Evolutionary conservation across 2,329 filamentous ascomycete species (phyloP).

Genomic region (Mycosphaerella sp.): DNA sequence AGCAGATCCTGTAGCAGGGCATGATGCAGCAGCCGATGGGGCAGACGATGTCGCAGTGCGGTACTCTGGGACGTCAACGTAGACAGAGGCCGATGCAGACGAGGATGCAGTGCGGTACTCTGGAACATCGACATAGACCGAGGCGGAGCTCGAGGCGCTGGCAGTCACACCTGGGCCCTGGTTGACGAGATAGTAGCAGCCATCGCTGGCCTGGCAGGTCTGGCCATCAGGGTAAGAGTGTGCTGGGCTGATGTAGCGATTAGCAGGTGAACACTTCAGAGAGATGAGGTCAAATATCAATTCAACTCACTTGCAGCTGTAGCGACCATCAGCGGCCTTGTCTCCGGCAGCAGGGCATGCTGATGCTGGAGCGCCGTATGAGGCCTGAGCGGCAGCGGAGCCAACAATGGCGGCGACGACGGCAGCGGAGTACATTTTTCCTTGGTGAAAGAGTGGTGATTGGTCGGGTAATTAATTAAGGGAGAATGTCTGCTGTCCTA

Average conservation of each 20-base stretch:
- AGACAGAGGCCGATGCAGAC: background rate
- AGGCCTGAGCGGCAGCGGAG: background rate
- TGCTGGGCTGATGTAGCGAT: slow-evolving; percentile 1
- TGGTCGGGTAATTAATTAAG: background rate
- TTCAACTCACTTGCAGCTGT: slow-evolving; percentile 9
- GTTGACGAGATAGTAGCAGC: slow-evolving; percentile 10
- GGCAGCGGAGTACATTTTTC: background rate
- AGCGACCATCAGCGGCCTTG: slow-evolving; percentile 1
- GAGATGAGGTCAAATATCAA: background rate
- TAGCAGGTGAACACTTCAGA: background rate
- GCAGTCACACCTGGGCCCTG: slow-evolving; percentile 5
- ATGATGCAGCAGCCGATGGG: background rate
- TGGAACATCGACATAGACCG: background rate
- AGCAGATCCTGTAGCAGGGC: background rate
- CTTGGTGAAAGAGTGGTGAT: background rate
- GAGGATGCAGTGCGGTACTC: background rate
- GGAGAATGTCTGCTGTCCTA: background rate
- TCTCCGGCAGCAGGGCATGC: slow-evolving; percentile 5
- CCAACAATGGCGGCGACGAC: background rate
- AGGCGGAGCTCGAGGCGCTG: background rate
- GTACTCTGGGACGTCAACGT: background rate
- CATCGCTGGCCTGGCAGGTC: slow-evolving; percentile 14
- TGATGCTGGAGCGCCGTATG: background rate
- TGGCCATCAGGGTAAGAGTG: slow-evolving; percentile 17
- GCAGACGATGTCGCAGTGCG: background rate